Evolutionary conservation across 2,329 filamentous ascomycete genomes (phyloP).

Genomic region (Aphanocladium album): DNA sequence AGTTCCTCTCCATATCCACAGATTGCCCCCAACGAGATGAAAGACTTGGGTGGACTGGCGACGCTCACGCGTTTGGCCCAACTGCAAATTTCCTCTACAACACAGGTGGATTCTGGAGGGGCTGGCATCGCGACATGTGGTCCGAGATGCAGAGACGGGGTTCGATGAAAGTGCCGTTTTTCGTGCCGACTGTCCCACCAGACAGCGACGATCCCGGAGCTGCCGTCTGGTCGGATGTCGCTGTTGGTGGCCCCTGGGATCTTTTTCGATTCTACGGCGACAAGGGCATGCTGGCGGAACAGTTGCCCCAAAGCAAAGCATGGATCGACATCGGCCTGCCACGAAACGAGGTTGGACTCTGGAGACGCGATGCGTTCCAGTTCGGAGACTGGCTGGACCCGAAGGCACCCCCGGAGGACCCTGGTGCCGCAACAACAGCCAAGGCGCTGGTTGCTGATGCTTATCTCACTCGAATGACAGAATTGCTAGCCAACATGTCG

Average conservation of each 20-base stretch:
- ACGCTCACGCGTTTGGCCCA: conserved; percentile 44
- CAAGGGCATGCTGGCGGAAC: conserved; percentile 27
- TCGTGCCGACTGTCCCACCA: conserved; percentile 25
- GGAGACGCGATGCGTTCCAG: conserved; percentile 33
- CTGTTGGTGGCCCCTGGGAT: conserved; percentile 34
- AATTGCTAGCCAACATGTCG: conserved; percentile 31
- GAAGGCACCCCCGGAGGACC: conserved; percentile 34
- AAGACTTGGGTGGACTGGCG: conserved; percentile 49
- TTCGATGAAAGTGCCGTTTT: conserved; percentile 23
- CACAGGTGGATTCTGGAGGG: conserved; percentile 43
- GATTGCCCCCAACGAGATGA: conserved; percentile 55
- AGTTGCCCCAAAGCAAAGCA: conserved; percentile 34
- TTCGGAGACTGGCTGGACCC: conserved; percentile 47
- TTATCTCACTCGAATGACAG: conserved; percentile 40
- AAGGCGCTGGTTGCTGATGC: conserved; percentile 40
- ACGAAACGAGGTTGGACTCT: conserved; percentile 32
- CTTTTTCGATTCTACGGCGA: conserved; percentile 36
- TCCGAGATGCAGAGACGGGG: conserved; percentile 24
- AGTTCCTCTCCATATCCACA: conserved; percentile 53
- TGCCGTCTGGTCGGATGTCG: conserved; percentile 14
- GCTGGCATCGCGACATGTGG: conserved; percentile 45
- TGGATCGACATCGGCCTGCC: conserved; percentile 36
- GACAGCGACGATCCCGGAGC: conserved; percentile 15
- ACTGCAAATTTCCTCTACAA: conserved; percentile 51
- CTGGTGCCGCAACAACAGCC: conserved; percentile 35